A percentile compares a stretch with the other conserved stretches of the same genome.
Conservation (phyloP, 2,329 filamentous ascomycete genomes). For the Fusarium albidum region DNA sequence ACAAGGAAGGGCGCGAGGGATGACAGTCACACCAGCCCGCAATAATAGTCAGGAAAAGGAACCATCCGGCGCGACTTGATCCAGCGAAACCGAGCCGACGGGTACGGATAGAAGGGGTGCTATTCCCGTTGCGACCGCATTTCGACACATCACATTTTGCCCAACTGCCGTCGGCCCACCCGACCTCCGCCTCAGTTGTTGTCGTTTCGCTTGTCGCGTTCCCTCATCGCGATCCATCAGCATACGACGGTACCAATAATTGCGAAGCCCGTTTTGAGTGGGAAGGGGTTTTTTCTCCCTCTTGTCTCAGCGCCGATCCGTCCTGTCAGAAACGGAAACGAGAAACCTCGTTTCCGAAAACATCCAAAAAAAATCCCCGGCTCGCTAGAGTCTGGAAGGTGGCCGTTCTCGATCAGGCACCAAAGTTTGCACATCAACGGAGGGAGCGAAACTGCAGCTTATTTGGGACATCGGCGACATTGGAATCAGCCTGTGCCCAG, state of each 20-base stretch:
- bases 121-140: not conserved
- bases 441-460: not conserved
- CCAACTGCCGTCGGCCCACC: not conserved
- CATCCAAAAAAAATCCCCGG: not conserved
- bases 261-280: not conserved
- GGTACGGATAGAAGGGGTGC: slow-evolving; percentile 7
- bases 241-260: slow-evolving; percentile 2
- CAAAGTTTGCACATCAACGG: not conserved
- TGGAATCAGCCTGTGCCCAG: slow-evolving; percentile 9
- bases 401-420: not conserved
- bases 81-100: slow-evolving; percentile 1
- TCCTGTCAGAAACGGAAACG: not conserved
- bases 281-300: not conserved
- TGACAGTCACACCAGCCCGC: slow-evolving; percentile 22
- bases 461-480: slow-evolving; percentile 19
- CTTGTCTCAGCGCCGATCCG: not conserved
- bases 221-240: not conserved
- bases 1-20: slow-evolving; percentile 17
- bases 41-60: slow-evolving; percentile 8
- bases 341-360: slow-evolving; percentile 1
- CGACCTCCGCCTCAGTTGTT: slow-evolving; percentile 2
- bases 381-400: not conserved
- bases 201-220: slow-evolving; percentile 1
- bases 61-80: not conserved
- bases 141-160: slow-evolving; percentile 12